Evolutionary conservation across 2,329 filamentous ascomycete genomes (phyloP).

Genomic region (Neofusicoccum sp.): DNA sequence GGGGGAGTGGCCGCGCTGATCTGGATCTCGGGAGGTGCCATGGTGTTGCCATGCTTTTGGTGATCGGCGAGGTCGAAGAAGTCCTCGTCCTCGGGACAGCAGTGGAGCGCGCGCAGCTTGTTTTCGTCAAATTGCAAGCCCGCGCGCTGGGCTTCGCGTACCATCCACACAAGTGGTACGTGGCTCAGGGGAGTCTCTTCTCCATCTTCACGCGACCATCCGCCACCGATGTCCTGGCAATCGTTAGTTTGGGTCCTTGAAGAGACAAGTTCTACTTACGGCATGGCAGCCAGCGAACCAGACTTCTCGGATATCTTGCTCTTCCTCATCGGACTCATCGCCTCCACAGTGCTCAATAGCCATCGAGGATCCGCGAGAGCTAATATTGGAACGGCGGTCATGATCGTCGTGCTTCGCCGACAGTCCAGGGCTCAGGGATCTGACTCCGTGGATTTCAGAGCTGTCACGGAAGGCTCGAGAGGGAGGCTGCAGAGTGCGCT

Average conservation of each 20-base stretch:
- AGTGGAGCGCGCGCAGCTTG: slow-evolving; percentile 66
- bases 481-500: neutral
- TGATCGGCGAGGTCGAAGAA: neutral
- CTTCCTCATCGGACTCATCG: slow-evolving; percentile 40
- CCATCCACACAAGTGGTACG: slow-evolving; percentile 69
- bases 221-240: slow-evolving; percentile 66
- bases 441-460: slow-evolving; percentile 35
- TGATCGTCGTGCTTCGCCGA: slow-evolving; percentile 20
- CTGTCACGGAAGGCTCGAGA: slow-evolving; percentile 27
- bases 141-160: slow-evolving; percentile 61
- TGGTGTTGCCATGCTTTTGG: neutral
- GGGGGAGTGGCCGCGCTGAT: slow-evolving; percentile 27
- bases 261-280: slow-evolving; percentile 24
- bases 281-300: slow-evolving; percentile 80
- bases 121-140: slow-evolving; percentile 68
- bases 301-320: slow-evolving; percentile 75
- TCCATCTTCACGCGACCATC: slow-evolving; percentile 60
- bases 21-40: slow-evolving; percentile 31
- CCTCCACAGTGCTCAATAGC: slow-evolving; percentile 19
- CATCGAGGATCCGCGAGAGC: neutral
- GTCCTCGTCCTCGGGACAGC: slow-evolving; percentile 47
- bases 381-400: slow-evolving; percentile 13
- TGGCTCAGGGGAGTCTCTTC: slow-evolving; percentile 64
- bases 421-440: slow-evolving; percentile 32
- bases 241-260: neutral